A percentile compares a stretch with the other conserved stretches of the same genome.
phyloP scores from a whole-genome alignment of 345 rosid genomes.

The Gossypioides kirkii region DNA sequence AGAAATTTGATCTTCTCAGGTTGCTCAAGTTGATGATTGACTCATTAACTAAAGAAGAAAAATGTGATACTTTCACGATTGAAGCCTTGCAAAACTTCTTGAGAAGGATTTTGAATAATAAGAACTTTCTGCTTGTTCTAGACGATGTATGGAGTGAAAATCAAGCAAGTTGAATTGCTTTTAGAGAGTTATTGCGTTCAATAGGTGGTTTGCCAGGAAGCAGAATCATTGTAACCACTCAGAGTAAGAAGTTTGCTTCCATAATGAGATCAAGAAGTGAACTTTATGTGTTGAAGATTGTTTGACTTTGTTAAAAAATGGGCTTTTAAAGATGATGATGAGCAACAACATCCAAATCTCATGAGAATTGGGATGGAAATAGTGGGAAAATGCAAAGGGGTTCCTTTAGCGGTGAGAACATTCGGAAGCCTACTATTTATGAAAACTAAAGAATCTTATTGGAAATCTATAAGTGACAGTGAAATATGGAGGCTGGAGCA shows the following conservation, averaged over 20 bases:
- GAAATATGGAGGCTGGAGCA: neutral
- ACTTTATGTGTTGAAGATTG: neutral
- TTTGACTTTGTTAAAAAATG: neutral
- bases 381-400: neutral
- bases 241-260: neutral
- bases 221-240: neutral
- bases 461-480: neutral
- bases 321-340: neutral
- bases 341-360: neutral
- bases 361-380: neutral
- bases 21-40: neutral
- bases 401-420: neutral
- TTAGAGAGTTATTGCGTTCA: neutral
- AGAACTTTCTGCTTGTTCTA: neutral
- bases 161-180: neutral
- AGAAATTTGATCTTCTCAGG: neutral
- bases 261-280: neutral
- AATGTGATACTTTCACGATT: neutral
- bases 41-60: neutral
- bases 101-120: neutral
- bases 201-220: neutral
- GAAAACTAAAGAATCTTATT: neutral
- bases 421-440: neutral
- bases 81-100: neutral
- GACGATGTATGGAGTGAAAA: neutral